These are phyloP conservation scores for Phaffia tasmanica DNA, from an alignment of 768 basidiomycete genomes.

Conservation along the genomic window DNA sequence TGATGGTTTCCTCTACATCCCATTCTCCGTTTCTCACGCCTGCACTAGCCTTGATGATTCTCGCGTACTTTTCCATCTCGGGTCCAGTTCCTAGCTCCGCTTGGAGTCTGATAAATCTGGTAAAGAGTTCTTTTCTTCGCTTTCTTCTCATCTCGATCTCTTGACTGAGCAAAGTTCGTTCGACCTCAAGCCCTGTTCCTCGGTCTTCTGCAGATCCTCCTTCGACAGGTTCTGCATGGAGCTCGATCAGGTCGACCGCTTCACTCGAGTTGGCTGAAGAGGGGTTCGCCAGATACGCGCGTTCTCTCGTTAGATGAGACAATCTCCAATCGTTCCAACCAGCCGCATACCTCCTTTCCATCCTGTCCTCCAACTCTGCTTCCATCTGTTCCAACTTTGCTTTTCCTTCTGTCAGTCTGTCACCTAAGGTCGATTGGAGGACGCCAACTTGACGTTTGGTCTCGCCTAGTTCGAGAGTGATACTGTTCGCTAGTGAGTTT, in stretches of 20 bases:
- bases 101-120: constrained; percentile 65
- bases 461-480: constrained; percentile 80
- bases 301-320: constrained; percentile 71
- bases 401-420: constrained; percentile 53
- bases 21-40: constrained; percentile 56
- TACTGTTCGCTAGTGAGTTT: constrained; percentile 68
- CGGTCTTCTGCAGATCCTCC: constrained; percentile 40
- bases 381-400: constrained; percentile 53
- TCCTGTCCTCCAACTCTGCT: constrained; percentile 55
- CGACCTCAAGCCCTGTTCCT: constrained; percentile 29
- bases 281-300: constrained; percentile 28
- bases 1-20: constrained; percentile 80
- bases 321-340: constrained; percentile 92
- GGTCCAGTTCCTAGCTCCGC: constrained; percentile 84
- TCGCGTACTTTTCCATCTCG: constrained; percentile 75
- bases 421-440: constrained; percentile 54
- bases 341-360: constrained; percentile 66
- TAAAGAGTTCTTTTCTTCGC: constrained; percentile 61
- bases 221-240: constrained; percentile 42
- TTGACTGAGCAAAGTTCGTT: constrained; percentile 46
- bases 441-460: constrained; percentile 62
- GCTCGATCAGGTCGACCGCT: constrained; percentile 26
- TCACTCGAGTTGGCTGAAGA: constrained; percentile 25
- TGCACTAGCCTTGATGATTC: constrained; percentile 79
- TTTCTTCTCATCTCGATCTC: constrained; percentile 57